Evolutionary conservation across 2,329 filamentous ascomycete species (phyloP), one percentile per base, ranked within the genome.

Genomic region (Alternaria gaisen): DNA sequence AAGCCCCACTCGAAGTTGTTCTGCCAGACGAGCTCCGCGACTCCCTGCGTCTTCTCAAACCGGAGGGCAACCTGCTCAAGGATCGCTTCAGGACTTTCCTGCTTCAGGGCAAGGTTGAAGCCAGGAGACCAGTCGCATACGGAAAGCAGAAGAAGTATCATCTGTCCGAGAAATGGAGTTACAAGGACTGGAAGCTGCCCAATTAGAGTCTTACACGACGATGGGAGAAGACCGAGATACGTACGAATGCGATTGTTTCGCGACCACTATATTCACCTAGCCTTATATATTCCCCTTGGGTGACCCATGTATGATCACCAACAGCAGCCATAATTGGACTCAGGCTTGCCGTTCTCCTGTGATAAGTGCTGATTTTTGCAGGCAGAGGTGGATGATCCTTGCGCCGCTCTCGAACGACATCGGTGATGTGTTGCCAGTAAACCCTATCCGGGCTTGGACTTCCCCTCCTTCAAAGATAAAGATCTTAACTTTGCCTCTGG

Each of bases 131-230:
- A 53, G 87, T 94, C 59, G 87, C 90, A 7, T 94, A 95, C 81
- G 86, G 86, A 72, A 97, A 92, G 85, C 92, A 95, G 83, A 87
- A 88, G 65, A 94, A 89, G 85, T 89, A 84, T 69, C 92, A 91
- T 79, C 80, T 89, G 53, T 97, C 93, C 7, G 95, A 98, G 86
- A 99, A 98, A 82, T 99, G 95, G 95, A 88, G 90, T 44, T 92
- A 97, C 83, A 99, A 99, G 85, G 95, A 99, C 78, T 99, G 97
- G 80, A 85, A 84, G 70, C 80, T 91, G 40, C 57, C 57, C 34
- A 56, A 60, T 46, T 60, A 60, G 57, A 56, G 16, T 6, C 7
- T 41, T 26, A 24, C 22, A 18, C 14, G 36, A 16, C 14, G 20
- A 50, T 16, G 0, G 46, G 32, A 34, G 14, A 50, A 32, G 16